phyloP scores from a whole-genome alignment of 2,329 filamentous ascomycete species.

The Cytospora piceae region DNA sequence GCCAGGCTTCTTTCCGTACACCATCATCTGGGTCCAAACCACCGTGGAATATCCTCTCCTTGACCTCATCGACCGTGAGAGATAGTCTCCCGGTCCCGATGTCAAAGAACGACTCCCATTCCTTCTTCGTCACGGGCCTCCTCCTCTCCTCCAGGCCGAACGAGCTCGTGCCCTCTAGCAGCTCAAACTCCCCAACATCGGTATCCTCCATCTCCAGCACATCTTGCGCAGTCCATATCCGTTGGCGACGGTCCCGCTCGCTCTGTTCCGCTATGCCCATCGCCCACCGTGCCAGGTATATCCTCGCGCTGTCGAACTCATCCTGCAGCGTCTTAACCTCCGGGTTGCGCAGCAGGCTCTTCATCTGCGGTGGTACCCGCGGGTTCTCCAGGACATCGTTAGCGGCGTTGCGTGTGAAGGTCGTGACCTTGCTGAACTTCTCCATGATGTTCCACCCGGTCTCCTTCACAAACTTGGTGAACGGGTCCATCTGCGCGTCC shows the following conservation, averaged over 20 bases:
- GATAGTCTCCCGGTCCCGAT: conserved; percentile 71
- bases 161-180: conserved; percentile 78
- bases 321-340: conserved; percentile 95
- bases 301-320: conserved; percentile 92
- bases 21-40: conserved; percentile 87
- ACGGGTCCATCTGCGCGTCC: conserved; percentile 85
- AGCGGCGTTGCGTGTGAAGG: conserved; percentile 88
- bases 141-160: conserved; percentile 77
- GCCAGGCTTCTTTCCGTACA: conserved; percentile 94
- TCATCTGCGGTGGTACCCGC: conserved; percentile 85
- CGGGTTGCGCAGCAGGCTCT: conserved; percentile 82
- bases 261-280: conserved; percentile 99
- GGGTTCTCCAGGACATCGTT: conserved; percentile 92
- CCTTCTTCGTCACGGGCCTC: conserved; percentile 75
- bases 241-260: conserved; percentile 80
- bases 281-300: conserved; percentile 95
- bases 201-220: conserved; percentile 93
- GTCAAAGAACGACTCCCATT: conserved; percentile 94
- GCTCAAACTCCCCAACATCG: conserved; percentile 93
- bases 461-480: conserved; percentile 92
- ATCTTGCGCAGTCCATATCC: conserved; percentile 92
- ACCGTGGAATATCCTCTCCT: conserved; percentile 96
- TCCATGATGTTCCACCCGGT: conserved; percentile 96
- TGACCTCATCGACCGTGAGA: conserved; percentile 87
- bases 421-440: conserved; percentile 96